These are phyloP conservation scores for Mycena rosella DNA, from an alignment of 768 basidiomycete species.

Conservation along the genomic window DNA sequence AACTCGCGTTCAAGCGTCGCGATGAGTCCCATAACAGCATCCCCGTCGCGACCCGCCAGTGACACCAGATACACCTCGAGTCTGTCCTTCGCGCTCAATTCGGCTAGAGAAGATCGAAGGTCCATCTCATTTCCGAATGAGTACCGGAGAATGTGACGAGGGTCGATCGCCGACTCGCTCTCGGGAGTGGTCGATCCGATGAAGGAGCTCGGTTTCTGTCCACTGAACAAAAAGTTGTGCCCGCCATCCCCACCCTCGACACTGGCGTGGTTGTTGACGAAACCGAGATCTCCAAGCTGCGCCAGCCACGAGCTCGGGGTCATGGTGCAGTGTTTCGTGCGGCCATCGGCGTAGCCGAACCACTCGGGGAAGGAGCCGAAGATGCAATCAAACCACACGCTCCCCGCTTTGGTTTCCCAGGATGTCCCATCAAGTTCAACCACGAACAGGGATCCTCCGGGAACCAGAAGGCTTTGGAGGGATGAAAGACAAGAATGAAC, in stretches of 20 bases:
- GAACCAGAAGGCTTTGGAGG: conserved; percentile 4
- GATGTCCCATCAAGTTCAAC: conserved; percentile 18
- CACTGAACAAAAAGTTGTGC: not conserved
- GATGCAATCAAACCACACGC: conserved; percentile 19
- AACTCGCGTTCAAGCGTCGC: conserved; percentile 10
- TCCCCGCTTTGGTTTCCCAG: not conserved
- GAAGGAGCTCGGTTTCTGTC: conserved; percentile 3
- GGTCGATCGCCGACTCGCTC: not conserved
- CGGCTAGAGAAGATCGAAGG: conserved; percentile 11
- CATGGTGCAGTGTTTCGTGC: conserved; percentile 20
- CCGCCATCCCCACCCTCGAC: not conserved
- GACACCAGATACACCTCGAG: conserved; percentile 13
- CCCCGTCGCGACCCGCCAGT: conserved; percentile 20
- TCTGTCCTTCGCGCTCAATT: not conserved
- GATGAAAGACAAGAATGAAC: not conserved
- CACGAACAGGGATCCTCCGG: conserved; percentile 16
- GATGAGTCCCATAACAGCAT: conserved; percentile 25
- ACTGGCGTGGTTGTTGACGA: conserved; percentile 4
- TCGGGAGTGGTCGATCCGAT: too few relatives aligned
- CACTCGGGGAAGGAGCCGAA: conserved; percentile 24
- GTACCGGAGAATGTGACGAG: conserved; percentile 11
- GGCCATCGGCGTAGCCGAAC: conserved; percentile 16
- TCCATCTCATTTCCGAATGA: conserved; percentile 14
- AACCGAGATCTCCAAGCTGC: not conserved
- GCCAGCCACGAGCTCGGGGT: conserved; percentile 8